Evolutionary conservation across 352 stramenopile genomes (phyloP), one percentile per base, ranked within the genome.

Genomic region (Phytophthora multivora): DNA sequence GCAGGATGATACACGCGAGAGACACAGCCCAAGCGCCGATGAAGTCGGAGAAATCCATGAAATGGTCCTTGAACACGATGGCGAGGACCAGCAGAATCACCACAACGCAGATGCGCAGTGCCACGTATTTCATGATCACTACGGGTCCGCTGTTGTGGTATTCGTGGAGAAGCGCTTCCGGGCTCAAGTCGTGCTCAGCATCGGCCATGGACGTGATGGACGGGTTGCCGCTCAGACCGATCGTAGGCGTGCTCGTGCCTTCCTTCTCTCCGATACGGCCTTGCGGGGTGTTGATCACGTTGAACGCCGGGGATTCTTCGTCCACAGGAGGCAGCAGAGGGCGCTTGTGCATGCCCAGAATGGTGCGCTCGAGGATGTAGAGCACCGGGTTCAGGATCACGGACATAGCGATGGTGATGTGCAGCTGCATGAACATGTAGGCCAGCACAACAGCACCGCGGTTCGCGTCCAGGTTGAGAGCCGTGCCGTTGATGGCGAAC

Each of bases 391-490:
- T 80, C 38, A 88, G 42, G 59, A 88, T 85, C 25, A 86, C 73
- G 21, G 73, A 79, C 58, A 86, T 77, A 4, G 76, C 78, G 55
- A 88, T 86, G 45, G 74, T 81, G 59, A 88, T 80, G 59, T 88
- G 78, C 50, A 88, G 42, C 59, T 86, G 78, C 78, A 88, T 88
- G 68, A 81, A 86, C 58, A 80, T 64, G 48, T 80, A 88, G 11
- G 72, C 79, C 13, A 85, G 59, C 50, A 85, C 74, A 51, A 86
- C 74, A 52, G 64, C 66, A 59, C 77, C 79, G 16, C 77, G 67
- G 53, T 77, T 75, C 4, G 79, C 62, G 28, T 73, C 47, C 47
- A 88, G 62, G 50, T 82, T 60, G 6, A 88, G 55, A 11, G 71
- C 70, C 1, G 73, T 72, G 16, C 68, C 69, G 16, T 65, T 74